These are phyloP conservation scores for Talaromyces sp. DNA, from an alignment of 2,329 filamentous ascomycete genomes.

Conservation along the genomic window DNA sequence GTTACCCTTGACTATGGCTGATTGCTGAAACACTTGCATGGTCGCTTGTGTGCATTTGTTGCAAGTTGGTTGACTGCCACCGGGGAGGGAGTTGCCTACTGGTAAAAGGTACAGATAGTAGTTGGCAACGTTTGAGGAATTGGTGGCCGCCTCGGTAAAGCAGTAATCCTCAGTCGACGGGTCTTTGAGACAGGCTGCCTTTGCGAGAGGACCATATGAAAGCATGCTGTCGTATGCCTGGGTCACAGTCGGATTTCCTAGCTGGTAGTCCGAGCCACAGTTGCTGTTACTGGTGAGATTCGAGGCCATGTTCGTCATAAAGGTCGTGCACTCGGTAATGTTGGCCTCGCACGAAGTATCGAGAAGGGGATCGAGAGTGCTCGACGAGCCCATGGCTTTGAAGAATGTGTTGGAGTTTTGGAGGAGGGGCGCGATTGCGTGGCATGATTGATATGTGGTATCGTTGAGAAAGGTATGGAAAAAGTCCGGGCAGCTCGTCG, in stretches of 20 bases:
- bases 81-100: constrained; percentile 66
- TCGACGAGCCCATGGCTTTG: constrained; percentile 64
- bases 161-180: constrained; percentile 62
- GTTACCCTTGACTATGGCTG: constrained; percentile 60
- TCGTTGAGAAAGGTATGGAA: constrained; percentile 63
- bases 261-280: constrained; percentile 67
- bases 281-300: constrained; percentile 58
- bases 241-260: constrained; percentile 64
- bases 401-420: constrained; percentile 85
- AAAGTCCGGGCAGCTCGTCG: constrained; percentile 46
- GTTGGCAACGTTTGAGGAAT: constrained; percentile 63
- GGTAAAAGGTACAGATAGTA: constrained; percentile 82
- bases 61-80: constrained; percentile 66
- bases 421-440: constrained; percentile 78
- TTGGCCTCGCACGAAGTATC: constrained; percentile 72
- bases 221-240: constrained; percentile 71
- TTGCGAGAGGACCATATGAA: constrained; percentile 73
- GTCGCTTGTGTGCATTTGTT: constrained; percentile 69
- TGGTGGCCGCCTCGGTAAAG: constrained; percentile 80
- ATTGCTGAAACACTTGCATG: constrained; percentile 73
- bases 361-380: constrained; percentile 70
- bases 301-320: constrained; percentile 61
- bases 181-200: constrained; percentile 72
- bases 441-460: constrained; percentile 65
- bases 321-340: constrained; percentile 57